A percentile compares a stretch with the other conserved stretches of the same genome.
Evolutionary conservation across 2,329 filamentous ascomycete species (phyloP).

Genomic region (Botrytis fabae): DNA sequence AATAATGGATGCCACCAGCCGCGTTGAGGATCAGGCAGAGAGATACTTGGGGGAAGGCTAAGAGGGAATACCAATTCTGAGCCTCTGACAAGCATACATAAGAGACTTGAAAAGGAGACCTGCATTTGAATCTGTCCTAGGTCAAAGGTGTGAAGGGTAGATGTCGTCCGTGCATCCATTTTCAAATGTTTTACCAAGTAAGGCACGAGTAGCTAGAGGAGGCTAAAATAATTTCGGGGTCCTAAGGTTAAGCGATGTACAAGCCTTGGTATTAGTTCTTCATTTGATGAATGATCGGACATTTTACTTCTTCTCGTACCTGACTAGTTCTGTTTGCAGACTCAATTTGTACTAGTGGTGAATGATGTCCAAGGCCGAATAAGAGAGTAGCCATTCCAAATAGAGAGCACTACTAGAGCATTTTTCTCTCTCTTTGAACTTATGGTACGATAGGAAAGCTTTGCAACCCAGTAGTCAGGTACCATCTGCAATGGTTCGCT

Average conservation of each 20-base stretch:
- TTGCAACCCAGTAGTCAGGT: background rate
- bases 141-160: background rate
- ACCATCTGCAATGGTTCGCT: background rate
- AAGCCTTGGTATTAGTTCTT: background rate
- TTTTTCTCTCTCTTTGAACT: background rate
- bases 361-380: background rate
- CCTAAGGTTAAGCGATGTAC: background rate
- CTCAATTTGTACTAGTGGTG: background rate
- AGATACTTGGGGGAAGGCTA: background rate
- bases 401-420: background rate
- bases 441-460: background rate
- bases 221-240: background rate
- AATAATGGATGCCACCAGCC: background rate
- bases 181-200: background rate
- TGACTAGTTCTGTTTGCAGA: background rate
- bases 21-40: background rate
- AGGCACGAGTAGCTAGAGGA: background rate
- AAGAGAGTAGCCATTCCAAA: background rate
- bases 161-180: conserved; percentile 1
- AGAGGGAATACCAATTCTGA: background rate
- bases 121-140: background rate
- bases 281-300: background rate
- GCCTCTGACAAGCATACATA: background rate
- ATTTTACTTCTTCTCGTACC: background rate
- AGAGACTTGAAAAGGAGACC: background rate